These are phyloP conservation scores for Geotrichum carabidarum DNA, from an alignment of 1,139 yeast species.

Conservation along the genomic window DNA sequence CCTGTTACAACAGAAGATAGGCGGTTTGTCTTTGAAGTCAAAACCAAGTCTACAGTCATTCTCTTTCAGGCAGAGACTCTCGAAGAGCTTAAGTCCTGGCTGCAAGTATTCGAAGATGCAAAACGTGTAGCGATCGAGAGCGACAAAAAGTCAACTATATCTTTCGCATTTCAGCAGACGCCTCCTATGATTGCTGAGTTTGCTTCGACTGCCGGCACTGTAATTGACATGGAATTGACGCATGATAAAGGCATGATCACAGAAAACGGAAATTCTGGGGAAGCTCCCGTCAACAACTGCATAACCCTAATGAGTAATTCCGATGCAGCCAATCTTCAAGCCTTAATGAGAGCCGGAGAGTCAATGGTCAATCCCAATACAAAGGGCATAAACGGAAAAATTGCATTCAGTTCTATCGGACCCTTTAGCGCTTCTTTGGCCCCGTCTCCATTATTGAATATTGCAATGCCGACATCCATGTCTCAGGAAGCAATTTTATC, in stretches of 20 bases:
- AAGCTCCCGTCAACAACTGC: not conserved
- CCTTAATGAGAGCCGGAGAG: constrained; percentile 21
- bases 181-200: constrained; percentile 76
- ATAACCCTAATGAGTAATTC: constrained; percentile 9
- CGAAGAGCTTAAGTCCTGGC: constrained; percentile 70
- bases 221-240: constrained; percentile 23
- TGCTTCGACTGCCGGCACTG: constrained; percentile 61
- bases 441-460: constrained; percentile 41
- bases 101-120: constrained; percentile 63
- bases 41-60: constrained; percentile 58
- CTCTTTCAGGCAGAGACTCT: constrained; percentile 74
- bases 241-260: constrained; percentile 12
- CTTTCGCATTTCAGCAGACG: constrained; percentile 60
- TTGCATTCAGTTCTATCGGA: constrained; percentile 28
- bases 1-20: constrained; percentile 73
- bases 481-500: constrained; percentile 69
- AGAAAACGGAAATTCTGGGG: constrained; percentile 7
- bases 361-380: constrained; percentile 13
- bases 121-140: constrained; percentile 49
- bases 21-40: constrained; percentile 77
- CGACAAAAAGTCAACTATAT: constrained; percentile 41
- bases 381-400: constrained; percentile 2
- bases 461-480: constrained; percentile 74
- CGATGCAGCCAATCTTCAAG: constrained; percentile 15
- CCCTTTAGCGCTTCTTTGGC: constrained; percentile 31